Evolutionary conservation across 345 rosid species (phyloP), one percentile per base, ranked within the genome.

Genomic region (Camelina laxa): DNA sequence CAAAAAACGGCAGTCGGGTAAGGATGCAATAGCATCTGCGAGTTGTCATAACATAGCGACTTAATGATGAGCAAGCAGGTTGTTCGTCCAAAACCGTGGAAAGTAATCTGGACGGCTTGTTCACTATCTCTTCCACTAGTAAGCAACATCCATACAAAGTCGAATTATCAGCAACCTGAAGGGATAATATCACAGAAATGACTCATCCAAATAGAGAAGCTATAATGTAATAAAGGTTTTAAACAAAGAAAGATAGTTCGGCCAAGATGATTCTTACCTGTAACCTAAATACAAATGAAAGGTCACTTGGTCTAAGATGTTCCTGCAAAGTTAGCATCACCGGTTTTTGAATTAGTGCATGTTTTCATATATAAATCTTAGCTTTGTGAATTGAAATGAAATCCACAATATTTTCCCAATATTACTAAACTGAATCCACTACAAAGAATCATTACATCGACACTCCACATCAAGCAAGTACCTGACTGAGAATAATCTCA

Each of bases 11-110:
- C 80, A 94, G 89, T 82, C 97, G 87, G 16, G 98, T 85, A 70
- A 94, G 88, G 82, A 94, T 85, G 87, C 98, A 94, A 74, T 94
- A 94, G 80, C 98, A 94, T 91, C 98, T 88, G 56, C 86, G 88
- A 12, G 98, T 91, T 19, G 96, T 89, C 78, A 94, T 75, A 67
- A 86, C 79, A 73, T 89, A 75, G 50, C 89, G 97, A 81, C 89
- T 88, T 80, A 84, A 72, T 64, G 97, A 78, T 51, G 88, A 78
- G 75, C 51, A 53, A 54, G 82, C 80, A 78, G 96, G 84, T 73
- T 82, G 89, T 78, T 75, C 88, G 45, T 88, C 86, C 54, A 93
- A 82, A 73, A 91, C 83, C 81, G 85, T 80, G 67, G 98, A 91
- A 75, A 91, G 91, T 83, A 94, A 88, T 78, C 95, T 89, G 70